Percentiles rank a stretch among this genome's conserved stretches.
phyloP scores from a whole-genome alignment of 345 rosid species.

The Citrus unshiu region DNA sequence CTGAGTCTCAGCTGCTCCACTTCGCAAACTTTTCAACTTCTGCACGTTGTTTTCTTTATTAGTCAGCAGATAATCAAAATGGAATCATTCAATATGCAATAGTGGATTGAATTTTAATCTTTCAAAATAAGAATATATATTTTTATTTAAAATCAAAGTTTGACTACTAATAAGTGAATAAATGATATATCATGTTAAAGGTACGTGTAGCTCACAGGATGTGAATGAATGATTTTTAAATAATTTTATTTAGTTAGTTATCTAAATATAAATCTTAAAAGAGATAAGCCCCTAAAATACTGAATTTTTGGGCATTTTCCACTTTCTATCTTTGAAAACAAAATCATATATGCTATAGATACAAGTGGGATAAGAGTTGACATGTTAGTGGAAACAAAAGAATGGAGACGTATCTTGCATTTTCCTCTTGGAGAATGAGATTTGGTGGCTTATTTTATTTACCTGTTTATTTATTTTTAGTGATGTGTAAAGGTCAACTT shows the following conservation, averaged over 20 bases:
- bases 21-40: not conserved
- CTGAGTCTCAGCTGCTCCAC: not conserved
- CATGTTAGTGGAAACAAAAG: not conserved
- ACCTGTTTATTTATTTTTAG: too few relatives aligned
- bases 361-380: conserved; percentile 24
- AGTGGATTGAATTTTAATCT: not conserved
- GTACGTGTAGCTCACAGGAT: not conserved
- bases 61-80: conserved; percentile 3
- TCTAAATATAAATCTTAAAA: too few relatives aligned
- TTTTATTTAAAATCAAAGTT: not conserved
- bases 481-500: not conserved
- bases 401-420: not conserved
- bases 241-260: too few relatives aligned
- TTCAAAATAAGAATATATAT: not conserved
- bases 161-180: not conserved
- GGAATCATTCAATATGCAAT: not conserved
- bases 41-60: not conserved
- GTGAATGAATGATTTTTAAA: too few relatives aligned
- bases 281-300: too few relatives aligned
- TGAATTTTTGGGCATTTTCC: too few relatives aligned
- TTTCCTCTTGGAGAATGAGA: not conserved
- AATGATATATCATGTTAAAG: not conserved
- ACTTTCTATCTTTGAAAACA: too few relatives aligned
- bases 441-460: not conserved
- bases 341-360: not conserved